Evolutionary conservation across 257 asterid genomes (phyloP).

Genomic region (Sherardia arvensis): DNA sequence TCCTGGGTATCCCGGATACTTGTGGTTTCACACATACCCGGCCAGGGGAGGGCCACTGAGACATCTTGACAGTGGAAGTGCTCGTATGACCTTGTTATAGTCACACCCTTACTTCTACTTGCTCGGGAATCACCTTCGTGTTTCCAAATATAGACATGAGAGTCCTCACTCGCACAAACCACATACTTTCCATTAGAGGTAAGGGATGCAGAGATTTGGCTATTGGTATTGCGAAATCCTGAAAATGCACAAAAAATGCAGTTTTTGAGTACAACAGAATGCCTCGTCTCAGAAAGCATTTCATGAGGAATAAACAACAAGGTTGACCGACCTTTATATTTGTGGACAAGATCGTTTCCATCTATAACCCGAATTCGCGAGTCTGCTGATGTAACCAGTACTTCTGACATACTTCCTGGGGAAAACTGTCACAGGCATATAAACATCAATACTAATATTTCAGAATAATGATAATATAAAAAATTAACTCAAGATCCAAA

Average conservation of each 20-base stretch:
- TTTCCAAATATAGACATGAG: conserved; percentile 86
- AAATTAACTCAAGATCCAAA: not conserved
- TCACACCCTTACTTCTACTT: conserved; percentile 63
- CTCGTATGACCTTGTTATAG: conserved; percentile 71
- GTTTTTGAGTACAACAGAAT: not conserved
- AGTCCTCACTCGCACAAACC: conserved; percentile 91
- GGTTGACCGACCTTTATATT: conserved; percentile 81
- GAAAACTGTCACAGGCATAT: conserved; percentile 55
- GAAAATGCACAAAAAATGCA: conserved; percentile 9
- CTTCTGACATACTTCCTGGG: conserved; percentile 93
- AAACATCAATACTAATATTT: conserved; percentile 16
- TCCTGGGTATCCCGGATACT: conserved; percentile 34
- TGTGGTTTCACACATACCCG: conserved; percentile 50
- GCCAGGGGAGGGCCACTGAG: conserved; percentile 94
- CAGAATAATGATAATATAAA: not conserved
- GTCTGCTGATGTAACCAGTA: conserved; percentile 90
- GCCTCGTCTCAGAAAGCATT: not conserved
- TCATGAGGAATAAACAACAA: not conserved
- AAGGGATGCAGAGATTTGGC: conserved; percentile 90
- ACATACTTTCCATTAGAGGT: conserved; percentile 77
- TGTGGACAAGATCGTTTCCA: conserved; percentile 83
- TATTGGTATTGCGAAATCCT: conserved; percentile 83
- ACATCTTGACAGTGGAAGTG: conserved; percentile 90
- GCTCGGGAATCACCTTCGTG: conserved; percentile 80
- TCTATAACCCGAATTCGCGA: conserved; percentile 83